Evolutionary conservation across 2,329 filamentous ascomycete genomes (phyloP), one percentile per base, ranked within the genome.

Genomic region (Triangularia verruculosa): DNA sequence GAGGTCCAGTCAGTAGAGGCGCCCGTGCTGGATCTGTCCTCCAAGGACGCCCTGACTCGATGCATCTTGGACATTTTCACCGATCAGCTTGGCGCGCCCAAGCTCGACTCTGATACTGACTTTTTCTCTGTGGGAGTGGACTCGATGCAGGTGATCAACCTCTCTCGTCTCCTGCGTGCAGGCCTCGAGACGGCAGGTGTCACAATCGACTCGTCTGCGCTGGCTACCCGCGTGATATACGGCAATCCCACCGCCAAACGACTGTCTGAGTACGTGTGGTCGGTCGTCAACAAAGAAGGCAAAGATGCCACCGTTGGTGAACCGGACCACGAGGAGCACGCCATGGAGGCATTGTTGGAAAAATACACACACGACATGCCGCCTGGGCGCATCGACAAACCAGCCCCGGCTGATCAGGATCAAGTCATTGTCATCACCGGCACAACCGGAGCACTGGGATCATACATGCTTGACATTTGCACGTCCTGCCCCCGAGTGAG

Each of bases 381-480:
- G 3, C 57, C 62, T 9, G 67, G 68, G 1, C 63, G 39, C 8
- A 34, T 57, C 51, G 62, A 69, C 53, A 75, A 75, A 57, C 71
- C 73, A 4, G 61, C 72, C 1, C 72, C 76, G 1, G 62, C 64
- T 0, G 71, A 74, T 30, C 70, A 76, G 0, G 74, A 74, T 47
- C 75, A 82, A 60, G 77, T 73, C 3, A 74, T 83, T 5, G 58
- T 80, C 2, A 70, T 84, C 20, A 84, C 80, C 0, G 82, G 80
- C 13, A 80, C 78, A 4, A 84, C 82, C 0, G 82, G 82, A 7
- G 79, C 78, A 4, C 67, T 84, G 17, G 82, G 82, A 0, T 78
- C 75, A 3, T 82, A 83, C 68, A 72, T 83, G 43, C 73, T 84
- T 2, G 72, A 80, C 57, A 53, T 70, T 15, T 71, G 81, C 22